Base-by-base conservation (phyloP, 2,329 filamentous ascomycete species). In the Ophiosphaerella herpotricha region DNA sequence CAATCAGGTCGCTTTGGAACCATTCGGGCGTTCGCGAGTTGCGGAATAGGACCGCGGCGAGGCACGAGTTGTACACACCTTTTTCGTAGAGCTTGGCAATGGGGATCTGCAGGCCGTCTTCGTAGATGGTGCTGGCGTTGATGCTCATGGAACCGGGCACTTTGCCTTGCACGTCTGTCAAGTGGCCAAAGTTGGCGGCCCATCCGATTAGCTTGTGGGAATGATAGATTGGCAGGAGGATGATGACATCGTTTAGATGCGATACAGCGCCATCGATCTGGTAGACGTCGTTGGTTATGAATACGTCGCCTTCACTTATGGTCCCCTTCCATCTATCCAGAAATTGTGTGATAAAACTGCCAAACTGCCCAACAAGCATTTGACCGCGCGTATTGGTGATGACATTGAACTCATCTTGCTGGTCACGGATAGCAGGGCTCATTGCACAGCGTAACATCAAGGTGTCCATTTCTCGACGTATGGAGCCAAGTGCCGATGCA, bases 331-430 rank as follows among this genome's bases (percentile, higher is more conserved):
- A 80, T 2, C 70, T 65, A 1, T 72, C 58, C n/a, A 81, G 58
- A 45, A 81, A 80, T 36, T 77, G 71, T 1, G 71, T 71, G 51
- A 80, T 80, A 54, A 80, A 80, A 52, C 76, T 78, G 3, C 78
- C 78, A 32, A 81, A 80, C 41, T 81, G 78, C 0, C 78, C 78
- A 6, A 78, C 78, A 0, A 81, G 70, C 78, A 81, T 81, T 52
- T 80, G 73, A 4, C 78, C 78, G 1, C 71, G 62, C 1, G 69
- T 67, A 36, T 79, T 77, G 4, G 78, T 80, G 43, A 80, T 78
- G n/a, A 80, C 78, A 29, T 81, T 81, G 64, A 80, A 81, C 50
- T 80, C 78, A 24, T 81, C 78, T 52, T 80, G 78, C 41, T 80
- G 78, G 43, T 80, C 78, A 14, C 78, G 71, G 36, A 80, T 80